Evolutionary conservation across 805 yeast species (phyloP), one percentile per base, ranked within the genome.

Genomic region (Citeromyces nyonsensis): DNA sequence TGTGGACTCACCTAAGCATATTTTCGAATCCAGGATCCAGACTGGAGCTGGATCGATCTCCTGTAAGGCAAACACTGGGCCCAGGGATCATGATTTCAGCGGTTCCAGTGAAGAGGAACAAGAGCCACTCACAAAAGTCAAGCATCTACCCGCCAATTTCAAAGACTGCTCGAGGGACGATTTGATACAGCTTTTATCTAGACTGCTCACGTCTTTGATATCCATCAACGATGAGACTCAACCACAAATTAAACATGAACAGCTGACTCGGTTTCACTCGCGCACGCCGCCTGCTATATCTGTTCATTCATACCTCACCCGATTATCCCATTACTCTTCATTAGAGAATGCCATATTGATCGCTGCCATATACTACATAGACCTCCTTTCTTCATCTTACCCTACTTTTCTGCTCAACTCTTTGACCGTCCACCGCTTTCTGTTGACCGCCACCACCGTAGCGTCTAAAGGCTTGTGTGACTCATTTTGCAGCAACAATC

Each of bases 391-490:
- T 10, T 69, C 73, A 32, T 75, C 78, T 31, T 88, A 77, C 47
- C 74, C 84, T 4, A 67, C 69, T 27, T 88, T 88, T 57, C 79
- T 86, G 11, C 57, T 88, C 38, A 88, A 84, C 54, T 80, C 95
- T 2, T 67, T 91, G 50, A 88, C 98, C 0, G 95, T 88, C 4
- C 98, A 88, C 50, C 66, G 98, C 36, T 91, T 85, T 45, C 54
- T 88, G 33, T 61, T 88, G 27, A 86, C 95, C 0, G 91, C 95
- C 1, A 85, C 95, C 0, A 81, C 93, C 37, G 72, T 88, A 2
- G 94, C 91, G 1, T 76, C 88, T 40, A 88, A 88, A 50, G 88
- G 94, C 1, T 63, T 85, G 40, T 85, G 95, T 52, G 98, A 88
- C 55, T 78, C 86, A 15, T 88, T 91, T 53, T 86, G 91, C 54